A percentile compares a stretch with the other conserved stretches of the same genome.
Conservation (phyloP, 176 grass and related monocot species). For the Tillandsia fasciculata region DNA sequence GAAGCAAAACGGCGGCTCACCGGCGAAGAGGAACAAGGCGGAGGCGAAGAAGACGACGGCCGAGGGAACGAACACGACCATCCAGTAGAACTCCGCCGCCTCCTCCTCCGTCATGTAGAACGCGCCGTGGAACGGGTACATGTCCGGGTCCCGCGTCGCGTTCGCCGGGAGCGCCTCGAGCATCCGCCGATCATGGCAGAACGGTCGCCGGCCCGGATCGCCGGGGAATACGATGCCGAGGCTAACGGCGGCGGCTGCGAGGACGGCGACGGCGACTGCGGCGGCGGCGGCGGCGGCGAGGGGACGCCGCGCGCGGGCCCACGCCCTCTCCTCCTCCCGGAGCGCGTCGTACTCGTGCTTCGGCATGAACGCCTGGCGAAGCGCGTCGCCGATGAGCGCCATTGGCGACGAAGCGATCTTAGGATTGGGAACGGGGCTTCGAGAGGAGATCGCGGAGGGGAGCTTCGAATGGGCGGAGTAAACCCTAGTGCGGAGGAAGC, state of each 20-base stretch:
- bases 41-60: slow-evolving; percentile 58
- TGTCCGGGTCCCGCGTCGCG: slow-evolving; percentile 57
- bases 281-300: slow-evolving; percentile 28
- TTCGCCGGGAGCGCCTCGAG: slow-evolving; percentile 66
- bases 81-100: slow-evolving; percentile 87
- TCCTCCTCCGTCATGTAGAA: slow-evolving; percentile 94
- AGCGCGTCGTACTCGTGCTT: slow-evolving; percentile 46
- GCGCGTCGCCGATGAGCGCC: slow-evolving; percentile 64
- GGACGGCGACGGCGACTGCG: slow-evolving; percentile 32
- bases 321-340: slow-evolving; percentile 55
- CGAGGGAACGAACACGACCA: slow-evolving; percentile 80
- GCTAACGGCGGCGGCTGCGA: slow-evolving; percentile 42
- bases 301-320: slow-evolving; percentile 46
- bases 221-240: slow-evolving; percentile 72
- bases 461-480: slow-evolving; percentile 1
- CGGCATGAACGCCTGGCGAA: slow-evolving; percentile 81
- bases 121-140: slow-evolving; percentile 57
- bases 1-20: slow-evolving; percentile 19
- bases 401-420: slow-evolving; percentile 21
- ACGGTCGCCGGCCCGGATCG: slow-evolving; percentile 60
- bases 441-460: slow-evolving; percentile 4
- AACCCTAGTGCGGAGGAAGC: background rate
- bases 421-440: background rate
- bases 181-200: slow-evolving; percentile 67
- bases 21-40: slow-evolving; percentile 51